Percentiles rank a stretch among this genome's conserved stretches.
Conservation (phyloP, 2,329 filamentous ascomycete species). For the Exophiala aquamarina region DNA sequence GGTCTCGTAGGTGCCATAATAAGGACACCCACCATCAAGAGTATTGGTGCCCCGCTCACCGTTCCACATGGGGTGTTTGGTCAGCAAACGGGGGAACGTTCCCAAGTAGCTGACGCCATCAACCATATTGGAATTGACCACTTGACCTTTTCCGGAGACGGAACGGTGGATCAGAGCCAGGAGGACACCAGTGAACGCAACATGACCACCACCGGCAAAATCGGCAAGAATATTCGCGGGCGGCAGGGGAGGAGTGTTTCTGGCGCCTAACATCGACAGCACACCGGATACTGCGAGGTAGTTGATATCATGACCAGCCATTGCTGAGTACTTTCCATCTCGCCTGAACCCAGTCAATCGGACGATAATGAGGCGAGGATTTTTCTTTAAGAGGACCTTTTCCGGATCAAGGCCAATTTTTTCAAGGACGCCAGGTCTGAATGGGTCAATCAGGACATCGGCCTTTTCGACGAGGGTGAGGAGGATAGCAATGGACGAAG, state of each 20-base stretch:
- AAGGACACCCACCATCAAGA: constrained; percentile 82
- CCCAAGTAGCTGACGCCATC: constrained; percentile 80
- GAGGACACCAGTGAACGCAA: constrained; percentile 77
- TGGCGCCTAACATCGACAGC: constrained; percentile 69
- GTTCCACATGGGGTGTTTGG: constrained; percentile 63
- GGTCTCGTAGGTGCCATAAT: constrained; percentile 86
- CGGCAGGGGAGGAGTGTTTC: constrained; percentile 68
- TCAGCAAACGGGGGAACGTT: constrained; percentile 70
- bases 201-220: constrained; percentile 85
- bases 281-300: constrained; percentile 88
- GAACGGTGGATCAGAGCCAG: constrained; percentile 65
- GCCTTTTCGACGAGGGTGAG: constrained; percentile 61
- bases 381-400: constrained; percentile 62
- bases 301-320: constrained; percentile 96
- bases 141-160: constrained; percentile 71
- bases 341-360: constrained; percentile 88
- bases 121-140: constrained; percentile 96
- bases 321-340: constrained; percentile 78
- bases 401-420: constrained; percentile 74
- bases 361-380: constrained; percentile 75
- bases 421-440: constrained; percentile 87
- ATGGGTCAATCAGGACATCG: constrained; percentile 90
- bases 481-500: constrained; percentile 64
- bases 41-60: constrained; percentile 70
- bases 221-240: constrained; percentile 85